Base-by-base conservation (phyloP, 2,329 filamentous ascomycete genomes). In the Beauveria australis region DNA sequence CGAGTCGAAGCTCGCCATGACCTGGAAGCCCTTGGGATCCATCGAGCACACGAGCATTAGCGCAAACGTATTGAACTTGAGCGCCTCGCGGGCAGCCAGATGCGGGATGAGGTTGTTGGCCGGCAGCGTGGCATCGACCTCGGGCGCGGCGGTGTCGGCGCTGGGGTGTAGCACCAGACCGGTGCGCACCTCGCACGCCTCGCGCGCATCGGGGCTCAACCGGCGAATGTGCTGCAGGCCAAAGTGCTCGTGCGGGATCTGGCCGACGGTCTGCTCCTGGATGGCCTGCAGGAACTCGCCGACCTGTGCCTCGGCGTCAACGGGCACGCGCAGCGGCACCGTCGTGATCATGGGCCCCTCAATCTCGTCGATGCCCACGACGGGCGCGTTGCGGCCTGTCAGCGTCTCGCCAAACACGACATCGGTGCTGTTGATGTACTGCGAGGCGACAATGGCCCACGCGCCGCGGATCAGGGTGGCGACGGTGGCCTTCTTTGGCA, bases 31-130 rank as follows among this genome's bases (percentile, higher is more conserved):
- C 62, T 77, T 74, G 2, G 79, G 75, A 41, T 83, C 79, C 6
- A 87, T 72, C 4, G 81, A 84, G 69, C 85, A 88, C 47, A 87
- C 85, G 22, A 88, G 72, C 76, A 88, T 87, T 37, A 89, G 78
- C 1, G 84, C 80, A 67, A 87, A 87, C 0, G 78, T 80, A 68
- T 81, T 81, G 68, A 81, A 81, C 66, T 80, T 80, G 64, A 86
- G 75, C 1, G 83, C 84, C 64, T 87, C 84, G 51, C 81, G 78
- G 0, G 82, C 83, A 1, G 81, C 80, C 82, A 37, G 80, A 78
- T 0, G 81, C 78, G 0, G 82, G 82, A 5, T 76, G 26, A 85
- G 80, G 0, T 76, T 75, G 63, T 79, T 77, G 0, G 80, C 81
- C 0, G 79, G 81, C 9, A 74, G 68, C 12, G 72, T 67, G 0